Conservation (phyloP, 352 stramenopile genomes). For the Pythium phragmitis region DNA sequence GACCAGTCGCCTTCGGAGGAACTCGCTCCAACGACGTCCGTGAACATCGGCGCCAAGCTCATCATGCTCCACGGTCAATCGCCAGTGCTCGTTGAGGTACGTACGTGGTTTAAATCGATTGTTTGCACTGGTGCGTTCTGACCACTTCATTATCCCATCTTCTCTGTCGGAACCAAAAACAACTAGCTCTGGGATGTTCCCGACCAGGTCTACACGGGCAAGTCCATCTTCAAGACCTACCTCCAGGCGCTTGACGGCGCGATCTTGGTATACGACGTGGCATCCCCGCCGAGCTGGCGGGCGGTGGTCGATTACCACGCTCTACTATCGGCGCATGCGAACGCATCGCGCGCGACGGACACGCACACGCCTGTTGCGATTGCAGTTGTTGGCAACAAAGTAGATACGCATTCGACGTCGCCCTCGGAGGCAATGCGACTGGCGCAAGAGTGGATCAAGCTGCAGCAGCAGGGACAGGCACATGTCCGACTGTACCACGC, state of each 20-base stretch:
- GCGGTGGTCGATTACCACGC: constrained; percentile 29
- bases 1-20: constrained; percentile 24
- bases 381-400: constrained; percentile 24
- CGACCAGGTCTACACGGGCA: constrained; percentile 43
- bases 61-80: constrained; percentile 38
- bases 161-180: no score
- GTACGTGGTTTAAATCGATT: no score
- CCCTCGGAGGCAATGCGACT: constrained; percentile 1
- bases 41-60: constrained; percentile 54
- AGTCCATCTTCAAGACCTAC: constrained; percentile 48
- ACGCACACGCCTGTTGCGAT: background rate
- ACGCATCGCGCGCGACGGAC: background rate
- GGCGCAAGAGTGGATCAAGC: background rate
- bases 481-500: background rate
- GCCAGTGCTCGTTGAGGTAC: constrained; percentile 46
- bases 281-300: constrained; percentile 30
- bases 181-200: constrained; percentile 62
- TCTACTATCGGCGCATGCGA: constrained; percentile 1
- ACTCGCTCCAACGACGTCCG: constrained; percentile 37
- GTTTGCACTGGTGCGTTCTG: no score
- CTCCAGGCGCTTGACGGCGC: constrained; percentile 32
- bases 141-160: no score
- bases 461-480: background rate
- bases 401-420: background rate
- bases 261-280: constrained; percentile 47